These are phyloP conservation scores for Diddensiella caesifluorescens DNA, from an alignment of 805 yeast species.

Conservation along the genomic window DNA sequence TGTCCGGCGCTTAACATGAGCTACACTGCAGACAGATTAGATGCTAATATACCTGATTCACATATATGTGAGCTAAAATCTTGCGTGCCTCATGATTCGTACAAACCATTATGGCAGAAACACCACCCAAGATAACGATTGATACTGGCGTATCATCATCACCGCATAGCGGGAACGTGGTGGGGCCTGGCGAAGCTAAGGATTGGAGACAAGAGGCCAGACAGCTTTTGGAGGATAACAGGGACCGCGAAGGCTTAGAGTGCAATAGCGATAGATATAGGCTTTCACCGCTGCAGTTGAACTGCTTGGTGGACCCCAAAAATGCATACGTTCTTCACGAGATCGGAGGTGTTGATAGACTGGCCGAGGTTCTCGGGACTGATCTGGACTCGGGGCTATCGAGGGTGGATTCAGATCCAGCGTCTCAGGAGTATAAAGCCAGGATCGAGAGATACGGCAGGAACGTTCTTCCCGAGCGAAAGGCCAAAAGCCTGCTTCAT, in stretches of 20 bases:
- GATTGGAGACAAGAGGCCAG: constrained; percentile 15
- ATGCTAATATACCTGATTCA: no score
- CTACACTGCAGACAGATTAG: no score
- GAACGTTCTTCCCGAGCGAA: constrained; percentile 66
- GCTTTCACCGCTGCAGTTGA: constrained; percentile 24
- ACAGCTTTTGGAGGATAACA: not conserved
- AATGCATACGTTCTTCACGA: constrained; percentile 32
- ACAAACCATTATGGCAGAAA: no score
- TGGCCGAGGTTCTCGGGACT: constrained; percentile 30
- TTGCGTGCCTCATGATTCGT: no score
- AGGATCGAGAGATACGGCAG: constrained; percentile 56
- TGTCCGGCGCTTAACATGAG: no score
- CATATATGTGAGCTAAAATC: no score
- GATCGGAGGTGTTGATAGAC: constrained; percentile 35
- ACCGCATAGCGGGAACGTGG: not conserved
- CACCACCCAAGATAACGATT: constrained; percentile 19
- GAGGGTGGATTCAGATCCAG: no score
- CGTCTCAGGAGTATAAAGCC: constrained; percentile 21
- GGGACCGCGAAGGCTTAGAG: no score
- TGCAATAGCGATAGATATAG: no score
- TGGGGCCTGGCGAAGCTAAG: not conserved
- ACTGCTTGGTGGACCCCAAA: constrained; percentile 35
- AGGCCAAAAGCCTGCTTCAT: constrained; percentile 59
- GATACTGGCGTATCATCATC: constrained; percentile 10
- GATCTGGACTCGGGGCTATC: constrained; percentile 30